phyloP scores from a whole-genome alignment of 2,329 filamentous ascomycete species.

The Proliferodiscus dingleyae region DNA sequence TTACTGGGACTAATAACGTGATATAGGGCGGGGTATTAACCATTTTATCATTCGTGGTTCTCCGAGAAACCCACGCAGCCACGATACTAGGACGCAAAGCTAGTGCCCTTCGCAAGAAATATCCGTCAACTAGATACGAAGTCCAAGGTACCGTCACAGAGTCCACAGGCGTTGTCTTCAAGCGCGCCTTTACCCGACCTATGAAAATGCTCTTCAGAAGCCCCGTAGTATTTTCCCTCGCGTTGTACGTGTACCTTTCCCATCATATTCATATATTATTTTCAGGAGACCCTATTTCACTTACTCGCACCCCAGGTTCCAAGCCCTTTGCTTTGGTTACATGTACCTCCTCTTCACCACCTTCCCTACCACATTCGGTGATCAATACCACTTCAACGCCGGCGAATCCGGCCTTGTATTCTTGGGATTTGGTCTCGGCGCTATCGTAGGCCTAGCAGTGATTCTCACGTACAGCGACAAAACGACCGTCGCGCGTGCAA shows the following conservation, averaged over 20 bases:
- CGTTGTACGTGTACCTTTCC: conserved; percentile 27
- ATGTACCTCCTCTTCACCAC: conserved; percentile 36
- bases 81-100: conserved; percentile 40
- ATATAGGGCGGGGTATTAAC: conserved; percentile 33
- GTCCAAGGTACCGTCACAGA: conserved; percentile 38
- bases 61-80: conserved; percentile 42
- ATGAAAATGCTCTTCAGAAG: conserved; percentile 30
- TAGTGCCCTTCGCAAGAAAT: conserved; percentile 40
- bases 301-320: no score
- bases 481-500: not conserved
- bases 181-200: conserved; percentile 31
- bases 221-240: conserved; percentile 31
- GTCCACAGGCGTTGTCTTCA: conserved; percentile 24
- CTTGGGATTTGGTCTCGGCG: conserved; percentile 33
- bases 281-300: no score
- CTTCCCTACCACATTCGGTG: conserved; percentile 33
- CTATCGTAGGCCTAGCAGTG: conserved; percentile 18
- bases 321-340: conserved; percentile 33
- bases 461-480: conserved; percentile 20
- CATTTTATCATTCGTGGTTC: conserved; percentile 1
- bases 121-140: conserved; percentile 35
- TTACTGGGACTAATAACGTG: conserved; percentile 1
- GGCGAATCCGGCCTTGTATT: conserved; percentile 32
- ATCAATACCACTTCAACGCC: conserved; percentile 31
- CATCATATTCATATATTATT: no score